Percentiles rank a stretch among this genome's conserved stretches.
Evolutionary conservation across 2,329 filamentous ascomycete species (phyloP).

Genomic region (Neurospora sp.): DNA sequence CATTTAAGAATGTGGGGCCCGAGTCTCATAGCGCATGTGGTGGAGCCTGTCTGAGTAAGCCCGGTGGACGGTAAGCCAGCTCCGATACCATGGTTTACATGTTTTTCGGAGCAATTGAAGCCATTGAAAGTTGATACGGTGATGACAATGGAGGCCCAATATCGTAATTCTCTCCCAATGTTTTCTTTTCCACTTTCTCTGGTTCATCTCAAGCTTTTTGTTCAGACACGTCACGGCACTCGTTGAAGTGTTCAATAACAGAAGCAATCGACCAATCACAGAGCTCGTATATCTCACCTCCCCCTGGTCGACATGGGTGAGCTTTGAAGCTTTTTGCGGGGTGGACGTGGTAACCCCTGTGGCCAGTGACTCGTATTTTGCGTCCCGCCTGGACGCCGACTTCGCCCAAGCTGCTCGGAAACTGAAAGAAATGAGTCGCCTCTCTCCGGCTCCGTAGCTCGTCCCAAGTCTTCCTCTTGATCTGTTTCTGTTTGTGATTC

Average conservation of each 20-base stretch:
- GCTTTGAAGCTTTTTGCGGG: constrained; percentile 16
- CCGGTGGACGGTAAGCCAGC: neutral
- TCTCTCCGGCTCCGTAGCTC: neutral
- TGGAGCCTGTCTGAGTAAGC: neutral
- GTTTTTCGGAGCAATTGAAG: neutral
- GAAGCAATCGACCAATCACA: constrained; percentile 18
- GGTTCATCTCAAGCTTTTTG: neutral
- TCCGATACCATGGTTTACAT: neutral
- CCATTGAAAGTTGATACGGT: neutral
- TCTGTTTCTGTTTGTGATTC: neutral
- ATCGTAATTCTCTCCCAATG: neutral
- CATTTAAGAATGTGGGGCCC: neutral
- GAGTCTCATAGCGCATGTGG: neutral
- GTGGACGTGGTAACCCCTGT: constrained; percentile 8
- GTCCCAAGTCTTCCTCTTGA: constrained; percentile 6
- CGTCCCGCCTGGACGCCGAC: constrained; percentile 17
- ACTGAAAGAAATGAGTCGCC: constrained; percentile 3
- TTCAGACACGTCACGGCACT: neutral
- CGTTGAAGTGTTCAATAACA: neutral
- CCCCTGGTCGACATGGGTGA: constrained; percentile 10
- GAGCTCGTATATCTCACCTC: constrained; percentile 17
- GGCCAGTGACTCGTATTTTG: constrained; percentile 20
- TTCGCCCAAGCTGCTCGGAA: constrained; percentile 19
- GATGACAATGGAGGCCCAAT: neutral
- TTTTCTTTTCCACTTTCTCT: neutral